These are phyloP conservation scores for Calvatia gigantea DNA, from an alignment of 768 basidiomycete species.

Conservation along the genomic window DNA sequence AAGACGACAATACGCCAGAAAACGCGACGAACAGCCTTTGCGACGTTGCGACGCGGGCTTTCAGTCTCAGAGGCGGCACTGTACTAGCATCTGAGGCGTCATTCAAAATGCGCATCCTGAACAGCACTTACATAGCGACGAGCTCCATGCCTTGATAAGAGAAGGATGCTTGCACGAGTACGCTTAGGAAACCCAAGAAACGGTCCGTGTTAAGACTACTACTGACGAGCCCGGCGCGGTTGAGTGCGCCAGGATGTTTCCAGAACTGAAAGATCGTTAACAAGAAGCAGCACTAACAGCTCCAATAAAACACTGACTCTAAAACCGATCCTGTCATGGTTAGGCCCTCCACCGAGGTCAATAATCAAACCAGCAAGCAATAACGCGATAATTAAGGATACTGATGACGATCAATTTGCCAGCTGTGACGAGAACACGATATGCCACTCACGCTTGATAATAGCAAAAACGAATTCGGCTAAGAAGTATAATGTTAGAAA, in stretches of 20 bases:
- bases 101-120: no score
- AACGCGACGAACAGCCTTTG: constrained; percentile 71
- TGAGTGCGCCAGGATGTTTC: constrained; percentile 67
- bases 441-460: constrained; percentile 52
- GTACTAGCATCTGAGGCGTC: constrained; percentile 4
- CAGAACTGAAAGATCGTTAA: constrained; percentile 42
- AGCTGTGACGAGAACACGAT: background rate
- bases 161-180: constrained; percentile 59
- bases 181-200: constrained; percentile 41
- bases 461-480: constrained; percentile 67
- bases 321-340: constrained; percentile 65
- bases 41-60: constrained; percentile 76
- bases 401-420: constrained; percentile 24
- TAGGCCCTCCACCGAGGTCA: constrained; percentile 76
- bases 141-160: constrained; percentile 78
- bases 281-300: constrained; percentile 18
- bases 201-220: constrained; percentile 39
- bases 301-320: constrained; percentile 38
- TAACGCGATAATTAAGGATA: constrained; percentile 57
- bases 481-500: background rate
- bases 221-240: constrained; percentile 38
- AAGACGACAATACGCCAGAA: constrained; percentile 80
- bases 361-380: constrained; percentile 64
- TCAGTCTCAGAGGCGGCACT: constrained; percentile 76
- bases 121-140: constrained; percentile 52